phyloP scores from a whole-genome alignment of 805 yeast genomes.

The Schizosaccharomyces osmophilus region DNA sequence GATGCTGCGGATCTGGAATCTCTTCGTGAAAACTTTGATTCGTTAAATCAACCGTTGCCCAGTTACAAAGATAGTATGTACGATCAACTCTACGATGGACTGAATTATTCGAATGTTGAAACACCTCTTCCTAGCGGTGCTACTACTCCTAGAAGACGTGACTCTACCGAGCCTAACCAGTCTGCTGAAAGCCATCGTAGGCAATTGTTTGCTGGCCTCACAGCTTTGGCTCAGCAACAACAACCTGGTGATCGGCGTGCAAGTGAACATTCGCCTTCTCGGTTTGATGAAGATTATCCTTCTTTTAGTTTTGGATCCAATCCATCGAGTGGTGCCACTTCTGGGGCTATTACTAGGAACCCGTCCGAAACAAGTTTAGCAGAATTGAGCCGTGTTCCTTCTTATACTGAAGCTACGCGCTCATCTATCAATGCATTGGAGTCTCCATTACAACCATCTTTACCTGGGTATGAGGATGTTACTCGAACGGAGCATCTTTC shows the following conservation, averaged over 20 bases:
- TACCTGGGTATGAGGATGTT: slow-evolving; percentile 1
- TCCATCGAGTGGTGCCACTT: neutral
- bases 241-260: slow-evolving; percentile 5
- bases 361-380: neutral
- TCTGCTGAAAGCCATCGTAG: slow-evolving; percentile 14
- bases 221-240: slow-evolving; percentile 16
- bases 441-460: neutral
- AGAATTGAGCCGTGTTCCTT: slow-evolving; percentile 1
- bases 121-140: slow-evolving; percentile 18
- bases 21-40: slow-evolving; percentile 35
- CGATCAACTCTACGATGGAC: slow-evolving; percentile 54
- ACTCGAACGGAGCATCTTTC: neutral
- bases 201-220: slow-evolving; percentile 17
- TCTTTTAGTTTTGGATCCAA: neutral
- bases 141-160: slow-evolving; percentile 17
- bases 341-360: neutral
- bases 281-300: neutral
- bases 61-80: slow-evolving; percentile 58
- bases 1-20: slow-evolving; percentile 18
- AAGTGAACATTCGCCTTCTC: neutral
- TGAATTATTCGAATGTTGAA: slow-evolving; percentile 17
- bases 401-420: neutral
- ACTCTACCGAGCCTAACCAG: slow-evolving; percentile 12
- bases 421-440: neutral
- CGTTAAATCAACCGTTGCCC: slow-evolving; percentile 52